A percentile compares a stretch with the other conserved stretches of the same genome.
Evolutionary conservation across 1,139 yeast species (phyloP).

Genomic region (Taphrina confusa): DNA sequence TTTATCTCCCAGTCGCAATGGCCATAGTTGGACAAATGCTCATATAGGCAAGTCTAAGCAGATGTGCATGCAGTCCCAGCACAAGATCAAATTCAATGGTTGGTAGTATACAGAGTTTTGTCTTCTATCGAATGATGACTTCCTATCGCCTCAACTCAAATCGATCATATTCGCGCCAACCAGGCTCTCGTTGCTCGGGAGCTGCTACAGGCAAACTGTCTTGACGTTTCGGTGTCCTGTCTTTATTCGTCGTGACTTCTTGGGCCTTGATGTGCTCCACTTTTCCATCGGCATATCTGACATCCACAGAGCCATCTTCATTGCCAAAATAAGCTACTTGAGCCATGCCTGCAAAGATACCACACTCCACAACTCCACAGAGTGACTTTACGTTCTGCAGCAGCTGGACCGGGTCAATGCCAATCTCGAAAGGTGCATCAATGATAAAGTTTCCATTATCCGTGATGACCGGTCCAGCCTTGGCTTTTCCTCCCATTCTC

Average conservation of each 20-base stretch:
- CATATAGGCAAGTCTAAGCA: too few species aligned
- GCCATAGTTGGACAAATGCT: too few species aligned
- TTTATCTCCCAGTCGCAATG: too few species aligned
- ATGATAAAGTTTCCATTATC: conserved; percentile 92
- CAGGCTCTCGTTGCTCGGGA: conserved; percentile 25
- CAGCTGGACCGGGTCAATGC: conserved; percentile 55
- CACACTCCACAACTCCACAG: conserved; percentile 97
- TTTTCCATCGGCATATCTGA: conserved; percentile 30
- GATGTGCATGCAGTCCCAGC: too few species aligned
- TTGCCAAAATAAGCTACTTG: conserved; percentile 86
- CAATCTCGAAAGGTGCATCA: conserved; percentile 89
- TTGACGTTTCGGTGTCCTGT: background rate
- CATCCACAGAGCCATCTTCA: conserved; percentile 62
- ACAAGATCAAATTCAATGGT: too few species aligned
- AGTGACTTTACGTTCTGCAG: conserved; percentile 61
- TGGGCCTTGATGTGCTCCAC: conserved; percentile 17
- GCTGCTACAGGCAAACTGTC: conserved; percentile 3
- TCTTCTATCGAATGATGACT: too few species aligned
- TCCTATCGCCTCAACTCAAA: conserved; percentile 30
- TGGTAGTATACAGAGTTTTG: too few species aligned
- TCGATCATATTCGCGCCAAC: conserved; percentile 31
- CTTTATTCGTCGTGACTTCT: background rate
- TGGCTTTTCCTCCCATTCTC: conserved; percentile 85
- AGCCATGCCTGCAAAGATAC: conserved; percentile 77
- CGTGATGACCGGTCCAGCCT: conserved; percentile 98